Evolutionary conservation across 441 rosid species (phyloP), one percentile per base, ranked within the genome.

Genomic region (Pelargonium hybrid): DNA sequence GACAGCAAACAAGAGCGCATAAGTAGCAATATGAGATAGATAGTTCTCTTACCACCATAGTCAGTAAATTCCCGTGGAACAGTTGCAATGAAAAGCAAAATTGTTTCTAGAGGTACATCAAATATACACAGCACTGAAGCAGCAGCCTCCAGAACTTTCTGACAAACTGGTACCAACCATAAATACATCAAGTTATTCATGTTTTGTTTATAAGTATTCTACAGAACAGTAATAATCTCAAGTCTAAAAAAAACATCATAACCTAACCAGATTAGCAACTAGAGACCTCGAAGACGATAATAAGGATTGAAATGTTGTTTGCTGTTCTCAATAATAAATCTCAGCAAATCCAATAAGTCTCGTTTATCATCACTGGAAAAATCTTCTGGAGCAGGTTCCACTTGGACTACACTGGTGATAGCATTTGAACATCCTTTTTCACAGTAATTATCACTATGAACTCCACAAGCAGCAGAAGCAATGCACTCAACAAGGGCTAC

Each of bases 241-340:
- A 73, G 48, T 64, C 23, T 20, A 39, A 69, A 47, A 69, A 39
- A 66, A 50, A 74, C 52, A 69, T 75, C 52, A 70, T 74, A 80
- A 75, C 56, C 71, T 48, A 74, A 71, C 72, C 48, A 78, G 75
- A 71, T 71, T 39, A 77, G 74, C 64, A 54, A 79, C 76, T 64
- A 83, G 29, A 26, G 69, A 94, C 98, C 98, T 94, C 80, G 91
- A 81, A 82, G 82, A 67, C 97, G 98, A 84, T 91, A 94, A 71
- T 79, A 87, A 66, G 91, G 96, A 81, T 94, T 94, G 79, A 94
- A 94, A 85, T 94, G 97, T 71, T 87, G 97, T 78, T 89, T 91
- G 90, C 98, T 86, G 90, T 86, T 90, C 81, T 90, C 92, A 69
- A 87, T 84, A 75, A 91, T 85, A 84, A 77, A 91, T 85, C 92